These are phyloP conservation scores for Pyrus hybrid DNA, from an alignment of 331 rosid genomes.

Conservation along the genomic window DNA sequence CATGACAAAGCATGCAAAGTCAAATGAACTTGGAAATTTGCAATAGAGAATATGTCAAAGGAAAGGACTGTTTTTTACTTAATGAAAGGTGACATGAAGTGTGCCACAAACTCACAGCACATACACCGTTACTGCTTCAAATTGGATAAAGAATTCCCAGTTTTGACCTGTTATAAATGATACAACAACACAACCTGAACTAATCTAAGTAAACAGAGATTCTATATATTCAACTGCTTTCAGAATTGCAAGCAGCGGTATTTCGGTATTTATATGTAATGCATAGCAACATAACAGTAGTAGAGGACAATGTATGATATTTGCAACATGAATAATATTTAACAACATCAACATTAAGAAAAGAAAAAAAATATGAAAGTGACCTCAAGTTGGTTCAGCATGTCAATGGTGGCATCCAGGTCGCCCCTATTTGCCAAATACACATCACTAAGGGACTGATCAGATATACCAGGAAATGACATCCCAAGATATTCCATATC, in stretches of 20 bases:
- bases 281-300: neutral
- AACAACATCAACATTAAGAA: neutral
- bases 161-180: neutral
- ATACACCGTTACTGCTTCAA: neutral
- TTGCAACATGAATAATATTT: neutral
- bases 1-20: neutral
- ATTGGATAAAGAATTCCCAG: neutral
- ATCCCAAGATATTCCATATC: constrained; percentile 65
- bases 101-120: neutral
- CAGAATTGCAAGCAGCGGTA: neutral
- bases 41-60: neutral
- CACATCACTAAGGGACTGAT: constrained; percentile 60
- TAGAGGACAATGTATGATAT: neutral
- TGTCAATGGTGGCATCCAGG: constrained; percentile 59
- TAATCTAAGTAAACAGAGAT: neutral
- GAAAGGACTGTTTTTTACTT: neutral
- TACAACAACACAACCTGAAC: neutral
- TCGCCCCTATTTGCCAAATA: constrained; percentile 55
- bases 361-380: constrained; percentile 1
- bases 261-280: neutral
- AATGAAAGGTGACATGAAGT: neutral
- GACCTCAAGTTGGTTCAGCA: constrained; percentile 92
- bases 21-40: neutral
- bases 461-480: constrained; percentile 55
- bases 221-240: neutral